Base-by-base conservation (phyloP, 306 rosid genomes). In the Crotalaria pallida region DNA sequence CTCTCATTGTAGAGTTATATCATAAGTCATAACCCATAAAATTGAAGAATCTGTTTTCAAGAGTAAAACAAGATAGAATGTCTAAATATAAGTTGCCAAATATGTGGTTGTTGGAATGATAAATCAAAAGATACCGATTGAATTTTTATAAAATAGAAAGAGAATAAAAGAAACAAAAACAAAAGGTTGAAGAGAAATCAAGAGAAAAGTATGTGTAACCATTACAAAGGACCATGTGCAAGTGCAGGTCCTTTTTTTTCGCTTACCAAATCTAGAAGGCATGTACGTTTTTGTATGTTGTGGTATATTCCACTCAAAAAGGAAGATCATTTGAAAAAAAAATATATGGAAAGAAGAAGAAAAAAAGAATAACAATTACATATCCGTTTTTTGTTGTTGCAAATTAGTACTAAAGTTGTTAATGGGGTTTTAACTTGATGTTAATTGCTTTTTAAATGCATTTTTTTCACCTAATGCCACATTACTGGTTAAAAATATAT, bases 211-310 rank as follows among this genome's bases (percentile, higher is more conserved):
- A 17, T 53, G 18, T 23, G 11, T 40, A 31, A 27, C 38, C 58
- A 63, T 41, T 43, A 18, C 29, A 12, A 55, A 63, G 43, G 48
- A 27, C 48, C 73, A 36, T 27, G 61, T 72, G 78, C 74, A 47
- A 34, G 71, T 72, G 78, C 78, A 47, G 38, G 75, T 72, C 82
- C 58, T 65, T 65, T 65, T 65, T 72, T 64, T 27, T 27, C 3
- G 15, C 8, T 34, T 45, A 36, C 58, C 12, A 22, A 17, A 58
- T 72, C 75, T 40, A 50, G 12, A 72, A 59, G n/a, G 11, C 59
- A 2, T 58, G 74, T 78, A 78, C 73, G 69, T 64, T 51, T 63
- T 56, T 51, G 34, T 43, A 62, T 16, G 77, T 49, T 62, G 0
- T 36, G 9, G 24, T 22, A 49, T 63, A 36, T 61, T 36, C 70